Conservation (phyloP, 2,329 filamentous ascomycete species). For the Bipolaris oryzae region DNA sequence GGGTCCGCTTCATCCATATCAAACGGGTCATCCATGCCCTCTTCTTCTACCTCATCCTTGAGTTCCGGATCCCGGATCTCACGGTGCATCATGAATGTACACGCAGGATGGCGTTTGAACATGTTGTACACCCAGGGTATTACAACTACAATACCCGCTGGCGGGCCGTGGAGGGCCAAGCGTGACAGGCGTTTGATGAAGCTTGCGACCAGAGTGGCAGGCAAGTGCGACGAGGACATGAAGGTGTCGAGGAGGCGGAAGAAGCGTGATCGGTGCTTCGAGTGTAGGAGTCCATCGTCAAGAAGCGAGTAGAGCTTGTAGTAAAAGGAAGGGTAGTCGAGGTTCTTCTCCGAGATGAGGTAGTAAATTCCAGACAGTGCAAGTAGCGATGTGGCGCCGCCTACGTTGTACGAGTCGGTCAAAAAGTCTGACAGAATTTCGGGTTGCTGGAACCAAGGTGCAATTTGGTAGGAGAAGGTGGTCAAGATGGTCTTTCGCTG, state of each 20-base stretch:
- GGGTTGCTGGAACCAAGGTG: conserved; percentile 86
- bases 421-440: conserved; percentile 95
- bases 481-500: conserved; percentile 81
- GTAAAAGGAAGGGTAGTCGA: conserved; percentile 96
- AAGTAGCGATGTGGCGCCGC: conserved; percentile 84
- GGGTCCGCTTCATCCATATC: conserved; percentile 77
- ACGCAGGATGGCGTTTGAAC: conserved; percentile 84
- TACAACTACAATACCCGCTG: conserved; percentile 84
- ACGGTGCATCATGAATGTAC: conserved; percentile 95
- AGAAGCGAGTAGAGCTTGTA: conserved; percentile 91
- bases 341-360: conserved; percentile 88
- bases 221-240: conserved; percentile 87
- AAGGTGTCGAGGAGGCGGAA: conserved; percentile 92
- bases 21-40: conserved; percentile 77
- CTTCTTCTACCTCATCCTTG: conserved; percentile 64
- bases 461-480: conserved; percentile 76
- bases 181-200: conserved; percentile 94
- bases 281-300: conserved; percentile 84
- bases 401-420: conserved; percentile 88
- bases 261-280: conserved; percentile 90
- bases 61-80: conserved; percentile 64
- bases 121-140: conserved; percentile 96
- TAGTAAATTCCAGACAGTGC: conserved; percentile 94
- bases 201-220: conserved; percentile 86
- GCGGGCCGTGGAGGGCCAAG: conserved; percentile 84